phyloP scores from a whole-genome alignment of 108 stramenopile species.

The Discostella stelligeroides region DNA sequence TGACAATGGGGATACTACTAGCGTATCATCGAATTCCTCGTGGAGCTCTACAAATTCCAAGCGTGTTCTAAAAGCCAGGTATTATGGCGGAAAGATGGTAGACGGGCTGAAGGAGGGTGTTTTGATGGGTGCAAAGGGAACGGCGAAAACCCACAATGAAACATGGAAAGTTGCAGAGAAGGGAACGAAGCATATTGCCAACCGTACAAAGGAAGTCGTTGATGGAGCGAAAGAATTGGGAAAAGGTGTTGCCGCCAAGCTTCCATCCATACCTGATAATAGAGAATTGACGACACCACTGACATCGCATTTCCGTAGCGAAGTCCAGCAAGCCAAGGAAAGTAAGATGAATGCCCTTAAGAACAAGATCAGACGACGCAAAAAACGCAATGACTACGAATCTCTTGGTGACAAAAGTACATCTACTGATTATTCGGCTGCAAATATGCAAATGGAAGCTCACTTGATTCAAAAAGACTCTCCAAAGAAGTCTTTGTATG shows the following conservation, averaged over 20 bases:
- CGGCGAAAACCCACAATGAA: neutral
- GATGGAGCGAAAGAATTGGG: neutral
- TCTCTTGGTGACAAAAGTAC: constrained; percentile 29
- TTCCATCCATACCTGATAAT: constrained; percentile 3
- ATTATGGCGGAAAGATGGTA: constrained; percentile 33
- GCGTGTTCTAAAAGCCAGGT: constrained; percentile 34
- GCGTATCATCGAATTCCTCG: constrained; percentile 6
- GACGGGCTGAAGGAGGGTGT: constrained; percentile 35
- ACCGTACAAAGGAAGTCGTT: constrained; percentile 7
- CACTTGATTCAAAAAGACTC: neutral
- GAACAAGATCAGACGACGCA: constrained; percentile 2
- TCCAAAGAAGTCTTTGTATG: too few species aligned
- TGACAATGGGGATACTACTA: constrained; percentile 21
- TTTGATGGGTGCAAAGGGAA: constrained; percentile 16
- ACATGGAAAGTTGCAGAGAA: neutral
- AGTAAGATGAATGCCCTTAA: constrained; percentile 3
- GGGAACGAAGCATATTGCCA: constrained; percentile 13
- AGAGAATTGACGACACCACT: constrained; percentile 2
- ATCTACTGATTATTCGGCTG: neutral
- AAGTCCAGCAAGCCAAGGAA: neutral
- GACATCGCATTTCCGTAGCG: neutral
- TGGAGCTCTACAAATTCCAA: constrained; percentile 17
- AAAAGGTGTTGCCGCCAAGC: constrained; percentile 4
- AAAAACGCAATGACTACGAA: constrained; percentile 14
- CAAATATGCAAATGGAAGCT: too few species aligned